Conservation (phyloP, 345 rosid genomes). For the Limnanthes douglasii region DNA sequence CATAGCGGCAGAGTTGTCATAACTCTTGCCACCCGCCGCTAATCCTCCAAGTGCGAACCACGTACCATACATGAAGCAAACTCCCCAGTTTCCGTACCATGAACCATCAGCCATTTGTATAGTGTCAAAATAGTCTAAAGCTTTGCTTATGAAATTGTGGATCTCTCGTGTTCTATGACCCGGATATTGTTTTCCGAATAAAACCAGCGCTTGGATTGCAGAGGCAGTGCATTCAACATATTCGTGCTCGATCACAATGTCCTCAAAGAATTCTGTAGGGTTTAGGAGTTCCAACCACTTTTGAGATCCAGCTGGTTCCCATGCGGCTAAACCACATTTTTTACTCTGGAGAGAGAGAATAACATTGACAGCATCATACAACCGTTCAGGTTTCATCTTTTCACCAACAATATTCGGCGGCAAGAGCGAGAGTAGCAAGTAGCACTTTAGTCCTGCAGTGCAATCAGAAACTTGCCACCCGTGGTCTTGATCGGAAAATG, state of each 20-base stretch:
- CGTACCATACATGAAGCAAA: neutral
- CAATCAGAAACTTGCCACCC: conserved; percentile 24
- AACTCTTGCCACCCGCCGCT: neutral
- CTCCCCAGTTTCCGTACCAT: conserved; percentile 4
- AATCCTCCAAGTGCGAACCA: neutral
- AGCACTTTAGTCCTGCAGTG: conserved; percentile 17
- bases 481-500: conserved; percentile 19
- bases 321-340: too few species aligned
- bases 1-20: neutral
- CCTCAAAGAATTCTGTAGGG: conserved; percentile 15
- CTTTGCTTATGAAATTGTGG: conserved; percentile 1
- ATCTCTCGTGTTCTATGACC: conserved; percentile 8
- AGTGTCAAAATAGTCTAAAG: conserved; percentile 1
- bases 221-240: conserved; percentile 23
- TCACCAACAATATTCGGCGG: too few species aligned
- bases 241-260: conserved; percentile 17
- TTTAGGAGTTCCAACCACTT: too few species aligned
- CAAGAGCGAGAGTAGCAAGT: too few species aligned
- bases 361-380: too few species aligned
- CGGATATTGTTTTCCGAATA: conserved; percentile 9
- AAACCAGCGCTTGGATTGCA: conserved; percentile 5
- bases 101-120: conserved; percentile 7
- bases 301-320: too few species aligned
- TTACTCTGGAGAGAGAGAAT: too few species aligned
- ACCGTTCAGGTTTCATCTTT: too few species aligned